These are phyloP conservation scores for Boletus calvinii DNA, from an alignment of 1,284 basidiomycete genomes.

Conservation along the genomic window DNA sequence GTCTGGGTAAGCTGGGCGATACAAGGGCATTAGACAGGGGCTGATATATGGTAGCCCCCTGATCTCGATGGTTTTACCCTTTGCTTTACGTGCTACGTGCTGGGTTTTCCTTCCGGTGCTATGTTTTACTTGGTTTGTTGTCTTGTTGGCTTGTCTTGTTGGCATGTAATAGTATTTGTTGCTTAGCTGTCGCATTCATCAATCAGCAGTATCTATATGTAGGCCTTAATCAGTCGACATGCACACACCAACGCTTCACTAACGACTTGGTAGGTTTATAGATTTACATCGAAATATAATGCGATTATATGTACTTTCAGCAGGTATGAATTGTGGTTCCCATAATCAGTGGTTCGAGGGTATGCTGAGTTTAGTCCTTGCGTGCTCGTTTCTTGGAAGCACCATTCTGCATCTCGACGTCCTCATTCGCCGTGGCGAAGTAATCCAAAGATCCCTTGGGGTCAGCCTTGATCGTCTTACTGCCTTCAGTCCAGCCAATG, in stretches of 20 bases:
- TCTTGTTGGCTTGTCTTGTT: neutral
- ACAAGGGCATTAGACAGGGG: neutral
- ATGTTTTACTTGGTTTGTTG: neutral
- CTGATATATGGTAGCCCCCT: neutral
- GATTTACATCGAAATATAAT: slow-evolving; percentile 2
- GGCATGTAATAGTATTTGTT: slow-evolving; percentile 4
- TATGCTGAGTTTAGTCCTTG: slow-evolving; percentile 16
- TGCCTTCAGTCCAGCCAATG: slow-evolving; percentile 78
- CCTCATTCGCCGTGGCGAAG: slow-evolving; percentile 47
- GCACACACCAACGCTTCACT: too few species aligned
- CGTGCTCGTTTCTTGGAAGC: slow-evolving; percentile 32
- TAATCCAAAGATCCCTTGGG: slow-evolving; percentile 74
- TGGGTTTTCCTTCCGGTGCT: neutral
- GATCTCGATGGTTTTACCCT: neutral
- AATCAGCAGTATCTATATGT: too few species aligned
- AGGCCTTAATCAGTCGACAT: too few species aligned
- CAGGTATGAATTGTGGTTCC: neutral
- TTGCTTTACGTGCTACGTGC: neutral
- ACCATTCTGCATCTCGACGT: slow-evolving; percentile 32
- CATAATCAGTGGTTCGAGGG: neutral
- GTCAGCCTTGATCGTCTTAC: slow-evolving; percentile 76
- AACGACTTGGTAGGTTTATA: neutral
- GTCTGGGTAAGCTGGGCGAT: neutral
- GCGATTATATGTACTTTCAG: neutral
- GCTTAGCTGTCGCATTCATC: too few species aligned